phyloP scores from a whole-genome alignment of 768 basidiomycete species.

The Kwoniella sp. region DNA sequence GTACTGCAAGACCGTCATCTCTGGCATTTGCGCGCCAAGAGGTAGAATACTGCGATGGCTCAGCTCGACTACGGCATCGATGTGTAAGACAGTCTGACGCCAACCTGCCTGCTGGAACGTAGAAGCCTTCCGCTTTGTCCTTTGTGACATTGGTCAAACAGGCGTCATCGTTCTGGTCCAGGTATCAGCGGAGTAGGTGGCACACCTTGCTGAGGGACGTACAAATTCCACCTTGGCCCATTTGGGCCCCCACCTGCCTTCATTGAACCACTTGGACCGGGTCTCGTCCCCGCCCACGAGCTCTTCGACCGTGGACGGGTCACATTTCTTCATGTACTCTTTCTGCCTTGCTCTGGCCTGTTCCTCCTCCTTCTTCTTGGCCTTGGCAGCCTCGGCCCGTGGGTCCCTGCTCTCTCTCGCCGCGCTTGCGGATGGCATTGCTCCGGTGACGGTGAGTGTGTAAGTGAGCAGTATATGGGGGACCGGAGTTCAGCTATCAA shows the following conservation, averaged over 20 bases:
- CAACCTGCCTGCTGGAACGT: conserved; percentile 41
- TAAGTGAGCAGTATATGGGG: too few species aligned
- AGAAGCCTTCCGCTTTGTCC: conserved; percentile 37
- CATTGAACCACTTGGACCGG: conserved; percentile 25
- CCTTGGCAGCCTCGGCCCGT: conserved; percentile 6
- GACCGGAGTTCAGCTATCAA: too few species aligned
- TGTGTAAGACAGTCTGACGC: neutral
- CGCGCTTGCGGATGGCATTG: neutral
- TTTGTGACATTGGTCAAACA: conserved; percentile 41
- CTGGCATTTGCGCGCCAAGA: conserved; percentile 43
- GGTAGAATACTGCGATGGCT: conserved; percentile 30
- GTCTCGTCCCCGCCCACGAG: conserved; percentile 20
- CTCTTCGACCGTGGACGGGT: conserved; percentile 32
- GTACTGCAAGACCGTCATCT: conserved; percentile 47
- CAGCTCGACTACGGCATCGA: neutral
- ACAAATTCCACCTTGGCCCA: conserved; percentile 47
- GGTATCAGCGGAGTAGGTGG: neutral
- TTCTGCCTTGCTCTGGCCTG: conserved; percentile 21
- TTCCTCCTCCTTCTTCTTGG: conserved; percentile 18
- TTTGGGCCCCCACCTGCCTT: conserved; percentile 37
- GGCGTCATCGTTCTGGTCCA: conserved; percentile 33
- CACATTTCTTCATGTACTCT: conserved; percentile 25
- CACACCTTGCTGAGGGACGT: conserved; percentile 6
- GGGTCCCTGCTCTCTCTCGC: too few species aligned
- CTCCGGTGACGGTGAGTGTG: conserved; percentile 4